Evolutionary conservation across 2,329 filamentous ascomycete species (phyloP).

Genomic region (Microsporum ferrugineum): DNA sequence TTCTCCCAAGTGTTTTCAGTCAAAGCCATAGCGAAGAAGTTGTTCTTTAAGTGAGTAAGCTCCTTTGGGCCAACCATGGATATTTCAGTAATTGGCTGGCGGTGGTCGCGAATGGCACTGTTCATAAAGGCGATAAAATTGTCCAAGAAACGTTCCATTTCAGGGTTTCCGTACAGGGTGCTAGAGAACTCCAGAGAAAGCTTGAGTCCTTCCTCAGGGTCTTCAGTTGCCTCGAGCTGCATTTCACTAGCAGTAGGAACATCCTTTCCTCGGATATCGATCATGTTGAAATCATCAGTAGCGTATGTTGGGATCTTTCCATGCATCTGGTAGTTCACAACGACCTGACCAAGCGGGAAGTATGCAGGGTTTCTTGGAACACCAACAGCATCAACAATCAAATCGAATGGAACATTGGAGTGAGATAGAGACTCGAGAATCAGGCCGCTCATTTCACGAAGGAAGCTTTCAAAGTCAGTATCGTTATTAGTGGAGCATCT

Average conservation of each 20-base stretch:
- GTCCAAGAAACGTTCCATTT: slow-evolving; percentile 21
- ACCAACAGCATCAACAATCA: slow-evolving; percentile 13
- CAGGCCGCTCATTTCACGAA: slow-evolving; percentile 5
- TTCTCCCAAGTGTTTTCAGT: slow-evolving; percentile 16
- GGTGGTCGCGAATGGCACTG: slow-evolving; percentile 18
- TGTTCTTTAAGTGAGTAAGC: slow-evolving; percentile 14
- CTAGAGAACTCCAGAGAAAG: slow-evolving; percentile 17
- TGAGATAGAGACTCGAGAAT: slow-evolving; percentile 13
- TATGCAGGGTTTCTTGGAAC: slow-evolving; percentile 9
- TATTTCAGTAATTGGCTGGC: slow-evolving; percentile 18
- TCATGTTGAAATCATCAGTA: slow-evolving; percentile 17
- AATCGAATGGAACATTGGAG: slow-evolving; percentile 12
- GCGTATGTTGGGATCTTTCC: slow-evolving; percentile 16
- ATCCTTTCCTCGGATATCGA: slow-evolving; percentile 14
- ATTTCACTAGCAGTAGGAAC: slow-evolving; percentile 19
- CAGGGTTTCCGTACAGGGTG: slow-evolving; percentile 15
- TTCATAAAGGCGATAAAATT: slow-evolving; percentile 19
- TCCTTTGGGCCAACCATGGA: slow-evolving; percentile 18
- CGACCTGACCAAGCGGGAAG: slow-evolving; percentile 15
- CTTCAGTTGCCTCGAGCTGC: slow-evolving; percentile 18
- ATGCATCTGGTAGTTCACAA: slow-evolving; percentile 17
- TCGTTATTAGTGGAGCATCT: slow-evolving; percentile 11
- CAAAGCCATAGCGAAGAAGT: slow-evolving; percentile 13
- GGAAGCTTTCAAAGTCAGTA: slow-evolving; percentile 7
- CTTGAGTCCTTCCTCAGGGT: slow-evolving; percentile 15